phyloP scores from a whole-genome alignment of 1,284 basidiomycete species.

The Sutorius eximius region DNA sequence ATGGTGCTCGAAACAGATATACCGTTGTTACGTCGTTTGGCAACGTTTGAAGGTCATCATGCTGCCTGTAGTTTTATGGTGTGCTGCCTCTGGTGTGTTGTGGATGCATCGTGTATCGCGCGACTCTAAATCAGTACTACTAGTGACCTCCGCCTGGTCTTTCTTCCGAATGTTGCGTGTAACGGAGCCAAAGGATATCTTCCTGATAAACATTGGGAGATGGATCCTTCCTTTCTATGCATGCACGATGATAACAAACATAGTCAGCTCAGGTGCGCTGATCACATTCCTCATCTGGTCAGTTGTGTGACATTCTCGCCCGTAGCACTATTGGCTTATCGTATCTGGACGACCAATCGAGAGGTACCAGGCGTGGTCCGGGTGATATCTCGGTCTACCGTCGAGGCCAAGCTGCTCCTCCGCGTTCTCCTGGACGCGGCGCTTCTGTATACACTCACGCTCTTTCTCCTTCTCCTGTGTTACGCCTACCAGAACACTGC shows the following conservation, averaged over 20 bases:
- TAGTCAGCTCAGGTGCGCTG: conserved; percentile 19
- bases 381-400: conserved; percentile 8
- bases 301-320: neutral
- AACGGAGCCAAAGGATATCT: conserved; percentile 17
- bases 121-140: neutral
- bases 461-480: conserved; percentile 19
- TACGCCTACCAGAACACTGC: conserved; percentile 9
- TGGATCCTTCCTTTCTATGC: conserved; percentile 27
- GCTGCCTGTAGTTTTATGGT: conserved; percentile 22
- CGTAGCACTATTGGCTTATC: conserved; percentile 22
- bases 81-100: conserved; percentile 14
- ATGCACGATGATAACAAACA: conserved; percentile 23
- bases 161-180: conserved; percentile 8
- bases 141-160: conserved; percentile 14
- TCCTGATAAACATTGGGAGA: conserved; percentile 20
- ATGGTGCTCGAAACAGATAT: conserved; percentile 16
- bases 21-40: conserved; percentile 29
- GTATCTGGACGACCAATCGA: conserved; percentile 20
- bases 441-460: conserved; percentile 17
- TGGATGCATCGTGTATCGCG: too few relatives aligned
- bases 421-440: conserved; percentile 25
- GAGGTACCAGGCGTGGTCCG: conserved; percentile 5
- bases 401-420: conserved; percentile 14
- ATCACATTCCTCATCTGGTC: neutral
- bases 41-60: conserved; percentile 11